Evolutionary conservation across 208 protist species (phyloP).

Genomic region (Acanthamoeba castellanii): DNA sequence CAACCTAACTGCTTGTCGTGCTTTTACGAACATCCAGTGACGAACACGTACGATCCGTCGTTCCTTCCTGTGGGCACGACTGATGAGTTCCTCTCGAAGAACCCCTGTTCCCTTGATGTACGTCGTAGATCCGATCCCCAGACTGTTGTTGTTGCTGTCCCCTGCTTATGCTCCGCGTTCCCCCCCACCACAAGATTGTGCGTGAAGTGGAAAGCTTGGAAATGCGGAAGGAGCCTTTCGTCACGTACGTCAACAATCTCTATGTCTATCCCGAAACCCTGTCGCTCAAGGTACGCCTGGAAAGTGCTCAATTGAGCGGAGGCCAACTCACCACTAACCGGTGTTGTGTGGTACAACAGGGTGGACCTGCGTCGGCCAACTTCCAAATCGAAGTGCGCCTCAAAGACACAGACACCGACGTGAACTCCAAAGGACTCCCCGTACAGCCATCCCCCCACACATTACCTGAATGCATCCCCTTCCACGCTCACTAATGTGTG

Average conservation of each 20-base stretch:
- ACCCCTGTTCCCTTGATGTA: background rate
- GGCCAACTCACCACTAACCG: too few species aligned
- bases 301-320: too few species aligned
- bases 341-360: background rate
- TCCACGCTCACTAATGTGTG: too few species aligned
- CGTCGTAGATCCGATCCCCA: background rate
- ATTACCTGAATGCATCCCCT: too few species aligned
- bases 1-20: too few species aligned
- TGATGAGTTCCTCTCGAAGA: background rate
- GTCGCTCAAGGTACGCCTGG: background rate
- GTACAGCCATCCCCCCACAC: background rate
- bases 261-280: slow-evolving; percentile 39
- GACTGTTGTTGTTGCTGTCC: background rate
- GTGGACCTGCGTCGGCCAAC: background rate
- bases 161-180: too few species aligned
- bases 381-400: slow-evolving; percentile 45
- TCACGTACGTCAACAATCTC: slow-evolving; percentile 17
- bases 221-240: background rate
- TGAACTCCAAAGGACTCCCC: background rate
- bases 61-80: background rate
- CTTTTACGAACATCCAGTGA: background rate
- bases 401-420: slow-evolving; percentile 7
- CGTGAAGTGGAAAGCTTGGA: slow-evolving; percentile 34
- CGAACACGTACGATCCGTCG: background rate
- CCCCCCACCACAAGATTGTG: background rate